Evolutionary conservation across 2,329 filamentous ascomycete species (phyloP), one percentile per base, ranked within the genome.

Genomic region (Colletotrichum camelliae): DNA sequence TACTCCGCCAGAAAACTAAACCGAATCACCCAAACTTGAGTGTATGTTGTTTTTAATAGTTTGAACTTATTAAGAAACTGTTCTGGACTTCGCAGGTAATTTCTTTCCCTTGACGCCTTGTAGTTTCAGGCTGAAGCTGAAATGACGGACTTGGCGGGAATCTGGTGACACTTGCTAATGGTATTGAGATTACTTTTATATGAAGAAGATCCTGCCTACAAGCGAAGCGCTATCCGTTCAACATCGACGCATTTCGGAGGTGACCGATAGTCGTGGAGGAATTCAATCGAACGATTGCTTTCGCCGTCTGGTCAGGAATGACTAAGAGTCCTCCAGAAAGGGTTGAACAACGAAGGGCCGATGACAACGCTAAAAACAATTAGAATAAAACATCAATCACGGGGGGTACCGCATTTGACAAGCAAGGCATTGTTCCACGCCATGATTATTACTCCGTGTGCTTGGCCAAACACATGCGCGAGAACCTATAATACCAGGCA

Each of bases 351-450:
- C 2, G 4, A n/a, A 43, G 16, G 39, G 39, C 39, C 18, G 4
- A 10, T 43, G 8, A 5, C 8, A 43, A 43, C 0, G 8, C 39
- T 0, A 18, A 4, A 16, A n/a, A n/a, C 2, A 5, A 43, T 18
- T n/a, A 16, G 18, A 43, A n/a, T 1, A 8, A n/a, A 43, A 0
- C 39, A 43, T 8, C 39, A 43, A 3, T 43, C 39, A n/a, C 39
- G n/a, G 16, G 39, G 0, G 18, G 0, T 16, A 10, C 16, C 39
- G n/a, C 39, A n/a, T n/a, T n/a, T 43, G 16, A 43, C 1, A 43
- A 43, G 8, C 18, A 10, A 18, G 18, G 16, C 7, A 3, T 43
- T 43, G 39, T 43, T 18, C 16, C 39, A 43, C 39, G 39, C 39
- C 18, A 43, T 9, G 5, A 31, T 43, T 43, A 43, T 0, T n/a